phyloP scores from a whole-genome alignment of 2,329 filamentous ascomycete species.

The Tolypocladium album region DNA sequence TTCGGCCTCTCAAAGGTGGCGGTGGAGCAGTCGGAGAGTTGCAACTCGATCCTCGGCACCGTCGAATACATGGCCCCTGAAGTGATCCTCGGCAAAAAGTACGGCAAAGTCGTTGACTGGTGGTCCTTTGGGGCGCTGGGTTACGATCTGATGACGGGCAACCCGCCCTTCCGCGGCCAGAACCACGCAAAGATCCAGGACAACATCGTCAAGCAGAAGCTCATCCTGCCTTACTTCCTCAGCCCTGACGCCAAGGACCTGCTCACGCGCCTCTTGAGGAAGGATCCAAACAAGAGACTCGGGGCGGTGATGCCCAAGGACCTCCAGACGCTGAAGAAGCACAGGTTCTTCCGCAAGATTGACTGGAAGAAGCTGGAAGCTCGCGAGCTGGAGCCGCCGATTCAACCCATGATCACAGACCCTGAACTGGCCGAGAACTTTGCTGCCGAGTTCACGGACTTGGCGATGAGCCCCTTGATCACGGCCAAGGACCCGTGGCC shows the following conservation, averaged over 20 bases:
- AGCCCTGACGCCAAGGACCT: constrained; percentile 89
- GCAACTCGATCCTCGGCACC: constrained; percentile 87
- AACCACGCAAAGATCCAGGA: constrained; percentile 94
- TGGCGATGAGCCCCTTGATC: constrained; percentile 67
- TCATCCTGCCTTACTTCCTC: constrained; percentile 81
- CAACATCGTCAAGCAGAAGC: constrained; percentile 89
- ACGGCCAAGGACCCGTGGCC: constrained; percentile 31
- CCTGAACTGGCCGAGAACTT: constrained; percentile 97
- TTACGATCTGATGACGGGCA: constrained; percentile 85
- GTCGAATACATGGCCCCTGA: constrained; percentile 99
- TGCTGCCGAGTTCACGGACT: constrained; percentile 76
- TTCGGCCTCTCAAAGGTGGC: constrained; percentile 96
- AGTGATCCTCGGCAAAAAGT: constrained; percentile 76
- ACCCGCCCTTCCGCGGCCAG: constrained; percentile 79
- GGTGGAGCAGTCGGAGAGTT: constrained; percentile 52
- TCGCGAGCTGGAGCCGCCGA: constrained; percentile 77
- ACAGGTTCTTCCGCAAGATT: constrained; percentile 94
- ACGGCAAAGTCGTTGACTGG: constrained; percentile 95
- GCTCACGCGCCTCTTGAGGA: constrained; percentile 77
- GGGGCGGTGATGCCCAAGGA: constrained; percentile 86
- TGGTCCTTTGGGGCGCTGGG: constrained; percentile 94
- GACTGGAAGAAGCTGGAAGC: constrained; percentile 83
- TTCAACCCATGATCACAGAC: constrained; percentile 88
- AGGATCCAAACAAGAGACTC: constrained; percentile 83
- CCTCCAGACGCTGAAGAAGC: constrained; percentile 72